Percentiles rank a stretch among this genome's conserved stretches.
These are phyloP conservation scores for Rhodotorula sp. DNA, from an alignment of 1,284 basidiomycete genomes.

Conservation along the genomic window DNA sequence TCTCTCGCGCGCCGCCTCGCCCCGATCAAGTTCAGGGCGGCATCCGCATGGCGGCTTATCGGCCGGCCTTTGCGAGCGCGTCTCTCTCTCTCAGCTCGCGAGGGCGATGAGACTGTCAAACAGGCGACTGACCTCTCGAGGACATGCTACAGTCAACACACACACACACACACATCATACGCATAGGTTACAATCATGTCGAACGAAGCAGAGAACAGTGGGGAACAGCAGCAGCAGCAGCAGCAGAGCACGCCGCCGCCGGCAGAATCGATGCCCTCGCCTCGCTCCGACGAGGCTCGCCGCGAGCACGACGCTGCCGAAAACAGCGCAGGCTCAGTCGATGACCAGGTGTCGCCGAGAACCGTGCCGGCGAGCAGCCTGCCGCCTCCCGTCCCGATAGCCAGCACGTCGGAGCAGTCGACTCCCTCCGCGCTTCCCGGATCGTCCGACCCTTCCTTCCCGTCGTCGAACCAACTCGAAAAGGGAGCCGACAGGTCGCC, in stretches of 20 bases:
- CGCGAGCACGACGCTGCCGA: background rate
- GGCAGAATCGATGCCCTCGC: background rate
- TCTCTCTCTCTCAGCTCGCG: too few species aligned
- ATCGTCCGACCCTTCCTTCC: background rate
- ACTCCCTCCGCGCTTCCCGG: background rate
- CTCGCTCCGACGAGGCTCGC: background rate
- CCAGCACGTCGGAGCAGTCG: background rate
- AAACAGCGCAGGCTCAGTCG: background rate
- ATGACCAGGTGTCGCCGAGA: background rate
- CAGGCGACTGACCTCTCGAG: too few species aligned
- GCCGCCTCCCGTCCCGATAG: conserved; percentile 12
- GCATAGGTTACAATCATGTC: too few species aligned
- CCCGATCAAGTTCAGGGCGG: too few species aligned
- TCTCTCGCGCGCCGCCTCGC: too few species aligned
- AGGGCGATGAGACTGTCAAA: too few species aligned
- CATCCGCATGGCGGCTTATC: background rate
- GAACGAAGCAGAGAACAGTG: too few species aligned
- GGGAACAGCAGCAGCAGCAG: too few species aligned
- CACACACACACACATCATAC: too few species aligned
- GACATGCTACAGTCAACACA: too few species aligned
- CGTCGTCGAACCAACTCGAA: background rate
- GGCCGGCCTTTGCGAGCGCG: too few species aligned
- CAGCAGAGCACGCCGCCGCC: too few species aligned
- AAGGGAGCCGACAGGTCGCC: background rate
- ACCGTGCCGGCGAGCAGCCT: background rate